Evolutionary conservation across 2,329 filamentous ascomycete genomes (phyloP).

Genomic region (Ambrosiella xylebori): DNA sequence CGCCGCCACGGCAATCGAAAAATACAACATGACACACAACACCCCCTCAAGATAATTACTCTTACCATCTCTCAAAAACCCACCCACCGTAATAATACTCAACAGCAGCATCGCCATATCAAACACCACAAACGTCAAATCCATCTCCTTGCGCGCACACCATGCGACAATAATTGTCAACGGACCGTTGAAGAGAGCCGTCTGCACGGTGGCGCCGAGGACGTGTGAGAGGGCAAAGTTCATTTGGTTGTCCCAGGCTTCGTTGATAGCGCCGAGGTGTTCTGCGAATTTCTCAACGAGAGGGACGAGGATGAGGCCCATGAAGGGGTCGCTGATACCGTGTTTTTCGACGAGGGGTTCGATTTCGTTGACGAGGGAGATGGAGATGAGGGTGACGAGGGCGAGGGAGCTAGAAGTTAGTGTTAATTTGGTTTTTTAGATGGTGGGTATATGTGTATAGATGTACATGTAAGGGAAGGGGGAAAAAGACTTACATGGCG

Average conservation of each 20-base stretch:
- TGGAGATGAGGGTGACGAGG: conserved; percentile 56
- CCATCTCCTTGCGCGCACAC: conserved; percentile 54
- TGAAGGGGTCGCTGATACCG: conserved; percentile 34
- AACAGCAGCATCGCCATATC: conserved; percentile 68
- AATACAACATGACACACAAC: conserved; percentile 53
- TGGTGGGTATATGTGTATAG: neutral
- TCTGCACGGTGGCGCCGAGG: conserved; percentile 75
- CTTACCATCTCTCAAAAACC: conserved; percentile 75
- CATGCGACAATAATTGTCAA: conserved; percentile 71
- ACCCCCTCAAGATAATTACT: conserved; percentile 80
- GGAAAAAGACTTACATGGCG: conserved; percentile 9
- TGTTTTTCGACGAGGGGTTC: conserved; percentile 33
- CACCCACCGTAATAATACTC: conserved; percentile 70
- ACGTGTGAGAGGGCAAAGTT: conserved; percentile 77
- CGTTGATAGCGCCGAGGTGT: conserved; percentile 68
- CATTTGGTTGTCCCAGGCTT: conserved; percentile 70
- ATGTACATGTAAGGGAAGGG: neutral
- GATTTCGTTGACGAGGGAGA: conserved; percentile 59
- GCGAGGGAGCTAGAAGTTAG: conserved; percentile 37
- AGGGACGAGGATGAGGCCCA: conserved; percentile 60
- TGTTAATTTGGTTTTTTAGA: neutral
- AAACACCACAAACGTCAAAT: conserved; percentile 74
- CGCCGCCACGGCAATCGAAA: conserved; percentile 41
- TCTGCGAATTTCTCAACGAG: conserved; percentile 77
- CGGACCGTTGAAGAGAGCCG: conserved; percentile 72